phyloP scores from a whole-genome alignment of 148 eudicot species.

The Euryodendron excelsum region DNA sequence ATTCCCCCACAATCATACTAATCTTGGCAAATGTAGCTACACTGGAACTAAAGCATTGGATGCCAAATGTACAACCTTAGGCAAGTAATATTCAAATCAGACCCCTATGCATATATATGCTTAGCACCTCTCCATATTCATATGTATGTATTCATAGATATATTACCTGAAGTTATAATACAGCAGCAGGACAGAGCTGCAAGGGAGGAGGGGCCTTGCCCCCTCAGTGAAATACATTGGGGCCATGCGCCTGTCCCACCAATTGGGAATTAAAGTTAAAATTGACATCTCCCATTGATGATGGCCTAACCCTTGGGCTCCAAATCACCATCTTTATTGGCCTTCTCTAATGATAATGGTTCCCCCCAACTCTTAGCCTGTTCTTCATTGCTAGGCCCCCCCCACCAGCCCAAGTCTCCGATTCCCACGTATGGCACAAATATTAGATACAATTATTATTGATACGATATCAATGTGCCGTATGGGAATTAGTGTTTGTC shows the following conservation, averaged over 20 bases:
- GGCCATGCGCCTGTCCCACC: slow-evolving; percentile 21
- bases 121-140: too few species aligned
- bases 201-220: slow-evolving; percentile 4
- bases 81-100: too few species aligned
- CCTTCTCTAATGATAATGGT: not conserved
- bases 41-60: too few species aligned
- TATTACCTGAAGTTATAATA: too few species aligned
- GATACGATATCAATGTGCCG: not conserved
- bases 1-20: too few species aligned
- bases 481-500: too few species aligned
- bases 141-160: too few species aligned
- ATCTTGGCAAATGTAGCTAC: too few species aligned
- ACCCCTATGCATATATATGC: too few species aligned
- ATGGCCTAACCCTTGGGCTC: not conserved
- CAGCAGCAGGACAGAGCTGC: slow-evolving; percentile 16
- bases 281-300: not conserved
- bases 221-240: slow-evolving; percentile 6
- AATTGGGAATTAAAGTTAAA: not conserved
- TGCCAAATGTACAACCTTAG: too few species aligned
- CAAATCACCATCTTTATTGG: not conserved
- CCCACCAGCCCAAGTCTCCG: too few species aligned
- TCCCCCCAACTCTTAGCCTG: not conserved
- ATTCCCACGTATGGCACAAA: not conserved
- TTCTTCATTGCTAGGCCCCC: slow-evolving; percentile 4
- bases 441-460: not conserved